A percentile compares a stretch with the other conserved stretches of the same genome.
These are phyloP conservation scores for Hypocrella siamensis DNA, from an alignment of 2,329 filamentous ascomycete genomes.

Conservation along the genomic window DNA sequence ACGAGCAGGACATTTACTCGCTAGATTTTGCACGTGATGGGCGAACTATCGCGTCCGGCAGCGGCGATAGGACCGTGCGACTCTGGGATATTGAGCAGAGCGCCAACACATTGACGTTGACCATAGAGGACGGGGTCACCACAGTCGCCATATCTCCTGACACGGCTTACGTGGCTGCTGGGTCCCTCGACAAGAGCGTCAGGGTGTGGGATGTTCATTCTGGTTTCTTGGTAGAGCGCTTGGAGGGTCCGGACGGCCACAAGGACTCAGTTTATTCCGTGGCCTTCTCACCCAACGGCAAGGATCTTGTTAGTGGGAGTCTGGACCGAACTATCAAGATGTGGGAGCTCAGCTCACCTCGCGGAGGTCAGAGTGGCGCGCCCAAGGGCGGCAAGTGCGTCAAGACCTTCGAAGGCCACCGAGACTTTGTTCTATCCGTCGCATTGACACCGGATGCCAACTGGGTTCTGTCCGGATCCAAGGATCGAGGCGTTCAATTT, in stretches of 20 bases:
- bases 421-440: constrained; percentile 93
- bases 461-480: constrained; percentile 95
- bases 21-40: constrained; percentile 90
- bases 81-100: constrained; percentile 90
- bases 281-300: constrained; percentile 85
- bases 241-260: constrained; percentile 87
- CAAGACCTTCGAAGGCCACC: constrained; percentile 93
- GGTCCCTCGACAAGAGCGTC: constrained; percentile 93
- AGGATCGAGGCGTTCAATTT: constrained; percentile 95
- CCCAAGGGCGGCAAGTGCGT: constrained; percentile 84
- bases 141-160: constrained; percentile 96
- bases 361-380: constrained; percentile 48
- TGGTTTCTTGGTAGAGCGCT: constrained; percentile 75
- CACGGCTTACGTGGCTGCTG: constrained; percentile 84
- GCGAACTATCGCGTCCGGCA: constrained; percentile 86
- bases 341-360: constrained; percentile 77
- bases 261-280: constrained; percentile 96
- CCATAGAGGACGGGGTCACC: constrained; percentile 92
- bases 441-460: constrained; percentile 85
- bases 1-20: constrained; percentile 97
- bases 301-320: constrained; percentile 85
- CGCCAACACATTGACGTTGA: constrained; percentile 67
- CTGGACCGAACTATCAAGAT: constrained; percentile 98
- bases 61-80: constrained; percentile 84
- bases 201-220: constrained; percentile 87